Conservation (phyloP, 164 flowering plant species). For the Nymphaea colorata region DNA sequence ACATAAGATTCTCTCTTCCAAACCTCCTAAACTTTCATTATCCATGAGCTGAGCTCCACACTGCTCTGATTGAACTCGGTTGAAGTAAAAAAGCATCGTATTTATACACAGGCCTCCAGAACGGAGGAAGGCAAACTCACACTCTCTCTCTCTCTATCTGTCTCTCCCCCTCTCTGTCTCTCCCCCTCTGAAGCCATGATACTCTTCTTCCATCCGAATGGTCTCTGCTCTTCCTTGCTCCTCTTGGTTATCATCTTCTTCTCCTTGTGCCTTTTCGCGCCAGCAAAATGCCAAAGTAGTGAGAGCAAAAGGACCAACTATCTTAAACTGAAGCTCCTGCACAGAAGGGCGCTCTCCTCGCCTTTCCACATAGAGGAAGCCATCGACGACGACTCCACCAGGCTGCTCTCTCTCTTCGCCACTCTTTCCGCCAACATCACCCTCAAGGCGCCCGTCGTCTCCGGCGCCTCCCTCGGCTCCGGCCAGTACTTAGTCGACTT, state of each 20-base stretch:
- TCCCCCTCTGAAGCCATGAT: too few species aligned
- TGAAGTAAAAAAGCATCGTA: too few species aligned
- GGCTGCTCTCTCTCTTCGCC: not conserved
- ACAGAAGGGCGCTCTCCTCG: not conserved
- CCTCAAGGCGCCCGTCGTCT: constrained; percentile 8
- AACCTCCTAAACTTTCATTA: not conserved
- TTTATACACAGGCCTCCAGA: not conserved
- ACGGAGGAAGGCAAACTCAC: not conserved
- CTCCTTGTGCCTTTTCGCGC: too few species aligned
- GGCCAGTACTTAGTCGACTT: constrained; percentile 33
- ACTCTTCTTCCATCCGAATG: too few species aligned
- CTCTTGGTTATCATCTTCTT: too few species aligned
- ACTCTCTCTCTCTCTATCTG: not conserved
- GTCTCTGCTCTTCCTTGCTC: too few species aligned
- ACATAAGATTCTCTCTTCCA: not conserved
- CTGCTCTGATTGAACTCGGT: too few species aligned
- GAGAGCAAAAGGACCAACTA: not conserved
- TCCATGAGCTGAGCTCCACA: not conserved
- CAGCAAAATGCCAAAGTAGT: too few species aligned
- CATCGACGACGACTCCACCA: not conserved
- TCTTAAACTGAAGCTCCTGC: not conserved
- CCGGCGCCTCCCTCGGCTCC: constrained; percentile 21
- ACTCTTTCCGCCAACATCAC: not conserved
- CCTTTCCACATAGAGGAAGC: not conserved
- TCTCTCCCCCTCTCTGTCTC: not conserved